Evolutionary conservation across 164 flowering plant species (phyloP).

Genomic region (Buxus sempervirens): DNA sequence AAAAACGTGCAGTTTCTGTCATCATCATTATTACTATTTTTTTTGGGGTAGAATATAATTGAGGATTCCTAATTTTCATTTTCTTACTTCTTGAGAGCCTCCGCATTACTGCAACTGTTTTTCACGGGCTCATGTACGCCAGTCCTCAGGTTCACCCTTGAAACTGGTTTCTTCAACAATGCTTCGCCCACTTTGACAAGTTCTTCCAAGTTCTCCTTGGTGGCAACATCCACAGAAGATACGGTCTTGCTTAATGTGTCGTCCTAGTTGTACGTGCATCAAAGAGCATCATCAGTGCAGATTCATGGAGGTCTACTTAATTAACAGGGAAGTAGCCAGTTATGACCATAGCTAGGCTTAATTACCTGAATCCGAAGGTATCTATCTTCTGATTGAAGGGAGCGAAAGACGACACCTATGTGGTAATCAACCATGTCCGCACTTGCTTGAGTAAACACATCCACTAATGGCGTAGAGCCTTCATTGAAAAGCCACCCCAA

Average conservation of each 20-base stretch:
- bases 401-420: slow-evolving; percentile 26
- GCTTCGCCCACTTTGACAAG: slow-evolving; percentile 31
- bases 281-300: no score
- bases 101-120: slow-evolving; percentile 32
- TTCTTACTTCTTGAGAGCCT: slow-evolving; percentile 31
- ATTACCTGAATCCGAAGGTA: slow-evolving; percentile 46
- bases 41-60: no score
- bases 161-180: slow-evolving; percentile 34
- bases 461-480: slow-evolving; percentile 31
- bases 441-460: slow-evolving; percentile 33
- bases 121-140: slow-evolving; percentile 22
- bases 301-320: no score
- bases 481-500: slow-evolving; percentile 35
- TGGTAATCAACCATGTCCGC: slow-evolving; percentile 41
- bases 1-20: no score
- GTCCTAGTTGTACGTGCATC: slow-evolving; percentile 13
- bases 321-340: no score
- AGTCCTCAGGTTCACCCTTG: slow-evolving; percentile 31
- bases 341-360: neutral
- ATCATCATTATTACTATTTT: no score
- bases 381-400: slow-evolving; percentile 24
- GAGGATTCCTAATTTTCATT: no score
- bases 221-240: slow-evolving; percentile 27
- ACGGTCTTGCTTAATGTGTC: slow-evolving; percentile 20
- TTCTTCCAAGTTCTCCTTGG: slow-evolving; percentile 32